Base-by-base conservation (phyloP, 495 filamentous ascomycete species). In the Penicillium manginii region DNA sequence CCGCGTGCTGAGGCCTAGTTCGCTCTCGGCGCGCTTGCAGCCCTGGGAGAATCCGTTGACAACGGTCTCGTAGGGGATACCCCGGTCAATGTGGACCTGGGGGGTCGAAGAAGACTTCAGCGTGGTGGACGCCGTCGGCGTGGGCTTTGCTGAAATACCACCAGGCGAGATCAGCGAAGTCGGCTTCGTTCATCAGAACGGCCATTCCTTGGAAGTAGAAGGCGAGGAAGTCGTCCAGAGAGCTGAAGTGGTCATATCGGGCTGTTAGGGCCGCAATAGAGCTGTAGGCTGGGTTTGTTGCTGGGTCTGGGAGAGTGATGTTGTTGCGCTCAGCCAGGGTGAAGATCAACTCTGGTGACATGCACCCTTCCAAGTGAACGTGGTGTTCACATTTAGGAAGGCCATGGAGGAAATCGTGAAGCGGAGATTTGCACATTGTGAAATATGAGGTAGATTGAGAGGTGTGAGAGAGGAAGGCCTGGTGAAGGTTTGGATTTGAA, bases 41-140 rank as follows among this genome's bases (percentile, higher is more conserved):
- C 84, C 89, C 8, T 74, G 73, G 12, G 67, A 69, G 61, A 90
- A 85, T 1, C 88, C 88, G 3, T 57, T 57, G 1, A 91, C 73
- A 21, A 91, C 78, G 8, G 84, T 86, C 1, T 73, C 57, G 61
- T 87, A 86, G 12, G 75, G n/a, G 9, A 93, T 69, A 14, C 84
- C 84, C 21, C 89, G 81, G n/a, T 68, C 65, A 14, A 81, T 77
- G 67, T 93, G 89, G 4, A 87, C 87, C 62, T 92, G 88, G 8
- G 89, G 89, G 89, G 67, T 92, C 89, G 74, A 91, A 92, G 74
- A 91, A 92, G 51, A 91, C 81, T 62, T 93, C 90, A 2, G 88
- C 88, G 59, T 92, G 89, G 35, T 84, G 78, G 8, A 91, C 87
- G 50, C 84, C 84, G 61, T 89, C 84, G 0, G 73, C 65, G 52